These are phyloP conservation scores for Stereocaulon alpinum DNA, from an alignment of 495 filamentous ascomycete genomes.

Conservation along the genomic window DNA sequence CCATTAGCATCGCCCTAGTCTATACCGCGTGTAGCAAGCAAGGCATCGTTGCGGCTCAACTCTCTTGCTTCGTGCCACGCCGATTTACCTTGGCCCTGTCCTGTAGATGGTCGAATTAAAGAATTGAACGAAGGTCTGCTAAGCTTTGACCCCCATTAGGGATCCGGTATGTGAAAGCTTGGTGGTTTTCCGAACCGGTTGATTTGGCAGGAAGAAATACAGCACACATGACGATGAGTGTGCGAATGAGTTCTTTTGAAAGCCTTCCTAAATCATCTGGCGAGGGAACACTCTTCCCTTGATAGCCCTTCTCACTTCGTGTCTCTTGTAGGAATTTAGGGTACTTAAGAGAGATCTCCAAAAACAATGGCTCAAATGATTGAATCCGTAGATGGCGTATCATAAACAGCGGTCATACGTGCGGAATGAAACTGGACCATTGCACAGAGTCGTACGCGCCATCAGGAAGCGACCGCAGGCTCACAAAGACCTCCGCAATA, in stretches of 20 bases:
- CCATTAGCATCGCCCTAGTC: too few species aligned
- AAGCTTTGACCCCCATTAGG: too few species aligned
- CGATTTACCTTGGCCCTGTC: not conserved
- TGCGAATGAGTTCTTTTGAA: too few species aligned
- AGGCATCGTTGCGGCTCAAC: not conserved
- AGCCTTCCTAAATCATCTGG: too few species aligned
- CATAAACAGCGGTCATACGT: conserved; percentile 16
- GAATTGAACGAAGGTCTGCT: too few species aligned
- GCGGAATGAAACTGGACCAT: conserved; percentile 25
- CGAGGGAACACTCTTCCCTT: too few species aligned
- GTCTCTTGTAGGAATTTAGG: not conserved
- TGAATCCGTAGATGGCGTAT: not conserved
- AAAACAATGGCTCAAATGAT: too few species aligned
- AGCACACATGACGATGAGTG: too few species aligned
- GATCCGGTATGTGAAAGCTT: too few species aligned
- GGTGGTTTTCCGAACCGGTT: too few species aligned
- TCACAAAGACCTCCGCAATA: conserved; percentile 22
- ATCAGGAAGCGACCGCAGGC: conserved; percentile 23
- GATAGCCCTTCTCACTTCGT: too few species aligned
- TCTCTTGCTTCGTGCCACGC: not conserved
- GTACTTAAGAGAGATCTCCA: not conserved
- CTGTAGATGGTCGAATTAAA: not conserved
- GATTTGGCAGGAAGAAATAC: too few species aligned
- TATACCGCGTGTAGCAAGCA: not conserved
- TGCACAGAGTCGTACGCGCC: conserved; percentile 23